These are phyloP conservation scores for Fusarium sp. DNA, from an alignment of 2,329 filamentous ascomycete species.

Conservation along the genomic window DNA sequence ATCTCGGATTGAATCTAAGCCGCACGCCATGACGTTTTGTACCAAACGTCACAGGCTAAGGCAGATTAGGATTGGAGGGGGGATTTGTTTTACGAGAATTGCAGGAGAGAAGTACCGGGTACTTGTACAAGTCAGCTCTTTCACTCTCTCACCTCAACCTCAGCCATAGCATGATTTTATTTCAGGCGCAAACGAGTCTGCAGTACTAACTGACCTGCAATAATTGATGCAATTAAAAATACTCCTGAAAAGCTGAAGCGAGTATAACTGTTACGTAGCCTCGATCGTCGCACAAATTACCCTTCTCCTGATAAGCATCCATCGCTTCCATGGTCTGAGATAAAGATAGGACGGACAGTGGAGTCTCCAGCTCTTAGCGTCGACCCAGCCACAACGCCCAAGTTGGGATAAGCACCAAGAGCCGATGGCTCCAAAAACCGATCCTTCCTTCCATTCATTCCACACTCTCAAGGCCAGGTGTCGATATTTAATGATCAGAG, in stretches of 20 bases:
- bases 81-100: constrained; percentile 38
- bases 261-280: not conserved
- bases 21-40: constrained; percentile 40
- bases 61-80: constrained; percentile 8
- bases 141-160: not conserved
- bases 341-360: constrained; percentile 36
- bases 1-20: constrained; percentile 35
- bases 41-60: constrained; percentile 25
- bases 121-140: constrained; percentile 5
- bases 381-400: constrained; percentile 37
- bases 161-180: not conserved
- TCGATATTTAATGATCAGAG: not conserved
- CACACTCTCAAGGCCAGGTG: constrained; percentile 17
- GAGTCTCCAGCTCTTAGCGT: constrained; percentile 25
- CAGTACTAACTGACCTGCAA: not conserved
- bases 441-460: constrained; percentile 24
- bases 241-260: not conserved
- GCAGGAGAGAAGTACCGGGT: constrained; percentile 32
- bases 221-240: not conserved
- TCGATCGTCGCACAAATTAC: constrained; percentile 1
- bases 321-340: constrained; percentile 25
- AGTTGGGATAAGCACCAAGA: not conserved
- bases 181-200: not conserved
- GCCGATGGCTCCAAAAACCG: constrained; percentile 3
- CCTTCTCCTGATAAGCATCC: constrained; percentile 20